These are phyloP conservation scores for Yamadazyma spencermartinsiae DNA, from an alignment of 1,139 yeast genomes.

Conservation along the genomic window DNA sequence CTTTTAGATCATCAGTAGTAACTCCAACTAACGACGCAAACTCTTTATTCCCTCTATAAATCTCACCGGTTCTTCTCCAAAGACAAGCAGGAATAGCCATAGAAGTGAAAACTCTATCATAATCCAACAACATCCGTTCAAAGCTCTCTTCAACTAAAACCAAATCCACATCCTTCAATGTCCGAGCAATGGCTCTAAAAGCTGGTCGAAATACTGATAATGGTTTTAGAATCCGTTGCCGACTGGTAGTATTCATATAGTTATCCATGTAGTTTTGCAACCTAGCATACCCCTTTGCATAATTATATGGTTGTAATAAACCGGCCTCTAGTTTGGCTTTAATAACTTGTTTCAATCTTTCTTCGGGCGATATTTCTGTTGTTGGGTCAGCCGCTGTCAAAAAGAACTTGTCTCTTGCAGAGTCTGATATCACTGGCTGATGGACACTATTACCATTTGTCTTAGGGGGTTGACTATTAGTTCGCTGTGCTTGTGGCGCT, in stretches of 20 bases:
- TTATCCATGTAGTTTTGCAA: slow-evolving; percentile 90
- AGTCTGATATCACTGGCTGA: slow-evolving; percentile 62
- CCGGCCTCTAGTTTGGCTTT: slow-evolving; percentile 96
- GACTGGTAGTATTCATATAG: slow-evolving; percentile 82
- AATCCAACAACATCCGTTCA: slow-evolving; percentile 89
- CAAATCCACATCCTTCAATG: slow-evolving; percentile 87
- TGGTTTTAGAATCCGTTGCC: slow-evolving; percentile 88
- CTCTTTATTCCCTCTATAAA: slow-evolving; percentile 92
- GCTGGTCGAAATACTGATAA: slow-evolving; percentile 88
- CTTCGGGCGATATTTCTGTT: slow-evolving; percentile 92
- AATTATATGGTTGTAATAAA: slow-evolving; percentile 85
- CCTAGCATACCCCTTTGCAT: slow-evolving; percentile 91
- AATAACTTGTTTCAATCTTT: slow-evolving; percentile 89
- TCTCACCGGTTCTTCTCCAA: slow-evolving; percentile 97
- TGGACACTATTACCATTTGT: slow-evolving; percentile 15
- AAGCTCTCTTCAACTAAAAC: slow-evolving; percentile 92
- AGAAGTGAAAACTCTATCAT: slow-evolving; percentile 92
- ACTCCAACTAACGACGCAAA: slow-evolving; percentile 96
- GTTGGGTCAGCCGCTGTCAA: slow-evolving; percentile 97
- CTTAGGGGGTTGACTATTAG: slow-evolving; percentile 5
- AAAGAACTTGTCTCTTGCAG: slow-evolving; percentile 91
- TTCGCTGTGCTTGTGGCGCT: slow-evolving; percentile 5
- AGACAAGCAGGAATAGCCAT: slow-evolving; percentile 98
- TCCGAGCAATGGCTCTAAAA: slow-evolving; percentile 87
- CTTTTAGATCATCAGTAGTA: slow-evolving; percentile 85